Percentiles rank a stretch among this genome's conserved stretches.
phyloP scores from a whole-genome alignment of 495 filamentous ascomycete genomes.

The Penicillium pulvis region DNA sequence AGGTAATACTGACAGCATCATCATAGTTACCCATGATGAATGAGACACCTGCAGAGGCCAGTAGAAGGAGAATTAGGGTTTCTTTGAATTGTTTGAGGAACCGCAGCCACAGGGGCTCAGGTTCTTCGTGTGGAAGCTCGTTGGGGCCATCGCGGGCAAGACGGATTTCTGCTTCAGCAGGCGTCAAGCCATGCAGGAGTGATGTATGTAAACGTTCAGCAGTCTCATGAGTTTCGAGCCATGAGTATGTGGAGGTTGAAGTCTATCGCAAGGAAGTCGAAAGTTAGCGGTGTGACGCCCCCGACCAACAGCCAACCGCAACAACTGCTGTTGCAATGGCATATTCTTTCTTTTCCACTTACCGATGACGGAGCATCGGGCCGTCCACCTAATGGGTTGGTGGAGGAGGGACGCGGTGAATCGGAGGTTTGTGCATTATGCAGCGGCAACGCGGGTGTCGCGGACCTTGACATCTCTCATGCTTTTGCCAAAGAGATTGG shows the following conservation, averaged over 20 bases:
- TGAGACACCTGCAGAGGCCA: conserved; percentile 86
- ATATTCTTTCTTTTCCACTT: conserved; percentile 15
- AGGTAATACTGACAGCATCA: conserved; percentile 91
- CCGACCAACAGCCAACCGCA: neutral
- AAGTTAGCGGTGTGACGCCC: conserved; percentile 12
- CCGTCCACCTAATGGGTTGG: conserved; percentile 38
- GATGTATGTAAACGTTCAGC: conserved; percentile 82
- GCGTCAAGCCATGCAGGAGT: conserved; percentile 74
- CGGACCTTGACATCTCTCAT: conserved; percentile 65
- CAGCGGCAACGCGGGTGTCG: conserved; percentile 57
- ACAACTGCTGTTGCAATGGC: neutral
- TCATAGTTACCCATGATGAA: conserved; percentile 94
- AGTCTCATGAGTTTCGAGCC: conserved; percentile 73
- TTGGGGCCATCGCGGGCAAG: conserved; percentile 84
- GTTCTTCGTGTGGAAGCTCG: conserved; percentile 89
- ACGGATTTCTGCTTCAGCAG: conserved; percentile 76
- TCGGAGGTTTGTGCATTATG: conserved; percentile 50
- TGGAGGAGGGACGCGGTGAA: conserved; percentile 35
- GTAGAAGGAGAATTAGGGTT: conserved; percentile 82
- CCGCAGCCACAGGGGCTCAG: conserved; percentile 90
- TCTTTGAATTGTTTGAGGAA: conserved; percentile 98
- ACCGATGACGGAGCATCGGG: conserved; percentile 38
- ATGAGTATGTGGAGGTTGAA: conserved; percentile 61
- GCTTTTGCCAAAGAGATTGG: conserved; percentile 22
- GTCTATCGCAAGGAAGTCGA: conserved; percentile 37